phyloP scores from a whole-genome alignment of 2,329 filamentous ascomycete genomes.

The Colletotrichum sublineola region DNA sequence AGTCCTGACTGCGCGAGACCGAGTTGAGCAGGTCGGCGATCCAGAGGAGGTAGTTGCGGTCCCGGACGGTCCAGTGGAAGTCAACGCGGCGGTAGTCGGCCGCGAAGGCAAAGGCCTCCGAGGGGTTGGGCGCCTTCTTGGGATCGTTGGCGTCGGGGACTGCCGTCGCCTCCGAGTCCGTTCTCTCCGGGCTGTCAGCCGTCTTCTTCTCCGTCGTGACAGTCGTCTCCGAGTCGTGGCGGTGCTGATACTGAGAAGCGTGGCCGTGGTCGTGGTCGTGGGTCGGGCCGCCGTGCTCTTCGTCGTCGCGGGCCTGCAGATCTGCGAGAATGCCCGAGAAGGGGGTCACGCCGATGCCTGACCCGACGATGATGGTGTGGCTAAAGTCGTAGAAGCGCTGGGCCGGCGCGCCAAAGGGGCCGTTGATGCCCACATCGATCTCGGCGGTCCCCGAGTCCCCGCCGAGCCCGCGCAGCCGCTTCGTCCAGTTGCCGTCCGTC shows the following conservation, averaged over 20 bases:
- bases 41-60: slow-evolving; percentile 69
- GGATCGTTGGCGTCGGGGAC: slow-evolving; percentile 24
- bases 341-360: slow-evolving; percentile 70
- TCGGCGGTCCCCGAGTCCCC: slow-evolving; percentile 49
- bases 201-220: slow-evolving; percentile 15
- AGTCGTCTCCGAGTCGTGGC: slow-evolving; percentile 42
- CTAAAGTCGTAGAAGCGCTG: slow-evolving; percentile 71
- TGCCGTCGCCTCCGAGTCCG: neutral
- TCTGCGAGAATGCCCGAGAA: slow-evolving; percentile 70
- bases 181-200: neutral
- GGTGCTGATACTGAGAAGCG: slow-evolving; percentile 38
- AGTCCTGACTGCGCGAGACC: slow-evolving; percentile 55
- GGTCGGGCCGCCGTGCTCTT: slow-evolving; percentile 49
- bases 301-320: slow-evolving; percentile 61
- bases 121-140: slow-evolving; percentile 39
- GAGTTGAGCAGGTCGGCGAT: slow-evolving; percentile 68
- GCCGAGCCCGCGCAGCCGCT: slow-evolving; percentile 58
- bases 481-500: slow-evolving; percentile 69
- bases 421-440: slow-evolving; percentile 67
- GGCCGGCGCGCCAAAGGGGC: slow-evolving; percentile 69
- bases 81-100: slow-evolving; percentile 64
- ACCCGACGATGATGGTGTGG: slow-evolving; percentile 68
- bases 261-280: neutral
- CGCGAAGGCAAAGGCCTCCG: slow-evolving; percentile 47
- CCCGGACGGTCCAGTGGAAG: slow-evolving; percentile 72